A percentile compares a stretch with the other conserved stretches of the same genome.
Conservation (phyloP, 306 rosid species). For the Echinosophora koreensis region DNA sequence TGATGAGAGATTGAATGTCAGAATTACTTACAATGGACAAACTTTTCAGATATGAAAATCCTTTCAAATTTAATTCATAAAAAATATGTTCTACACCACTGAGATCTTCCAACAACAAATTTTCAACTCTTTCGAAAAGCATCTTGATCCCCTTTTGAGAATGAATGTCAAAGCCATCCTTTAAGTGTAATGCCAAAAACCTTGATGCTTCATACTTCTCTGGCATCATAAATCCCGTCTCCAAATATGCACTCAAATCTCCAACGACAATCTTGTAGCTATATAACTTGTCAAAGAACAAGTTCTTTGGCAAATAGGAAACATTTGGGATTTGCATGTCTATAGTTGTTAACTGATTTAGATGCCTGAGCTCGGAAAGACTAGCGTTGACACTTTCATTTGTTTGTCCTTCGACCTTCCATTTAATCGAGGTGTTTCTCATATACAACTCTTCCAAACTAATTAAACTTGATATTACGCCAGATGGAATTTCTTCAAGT, state of each 20-base stretch:
- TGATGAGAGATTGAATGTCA: conserved; percentile 23
- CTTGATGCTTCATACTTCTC: conserved; percentile 36
- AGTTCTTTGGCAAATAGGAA: conserved; percentile 28
- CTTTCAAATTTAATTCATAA: conserved; percentile 29
- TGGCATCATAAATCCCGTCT: conserved; percentile 36
- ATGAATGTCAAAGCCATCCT: conserved; percentile 30
- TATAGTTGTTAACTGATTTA: conserved; percentile 40
- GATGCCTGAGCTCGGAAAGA: conserved; percentile 46
- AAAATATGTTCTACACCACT: conserved; percentile 27
- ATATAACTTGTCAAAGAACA: conserved; percentile 34
- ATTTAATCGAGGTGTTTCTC: conserved; percentile 45
- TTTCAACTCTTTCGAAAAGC: conserved; percentile 49
- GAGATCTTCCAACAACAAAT: conserved; percentile 45
- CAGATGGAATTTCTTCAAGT: conserved; percentile 47
- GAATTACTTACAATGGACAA: conserved; percentile 35
- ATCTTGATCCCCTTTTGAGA: conserved; percentile 42
- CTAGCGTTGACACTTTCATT: conserved; percentile 14
- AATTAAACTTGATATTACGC: conserved; percentile 46
- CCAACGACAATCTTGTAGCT: conserved; percentile 55
- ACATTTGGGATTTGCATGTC: conserved; percentile 44
- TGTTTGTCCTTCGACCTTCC: conserved; percentile 29
- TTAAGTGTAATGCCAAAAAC: conserved; percentile 42
- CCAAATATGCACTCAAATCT: conserved; percentile 5
- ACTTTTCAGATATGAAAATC: conserved; percentile 47
- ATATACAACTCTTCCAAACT: conserved; percentile 54